Evolutionary conservation across 2,329 filamentous ascomycete species (phyloP), one percentile per base, ranked within the genome.

Genomic region (Hypoxylon sp.): DNA sequence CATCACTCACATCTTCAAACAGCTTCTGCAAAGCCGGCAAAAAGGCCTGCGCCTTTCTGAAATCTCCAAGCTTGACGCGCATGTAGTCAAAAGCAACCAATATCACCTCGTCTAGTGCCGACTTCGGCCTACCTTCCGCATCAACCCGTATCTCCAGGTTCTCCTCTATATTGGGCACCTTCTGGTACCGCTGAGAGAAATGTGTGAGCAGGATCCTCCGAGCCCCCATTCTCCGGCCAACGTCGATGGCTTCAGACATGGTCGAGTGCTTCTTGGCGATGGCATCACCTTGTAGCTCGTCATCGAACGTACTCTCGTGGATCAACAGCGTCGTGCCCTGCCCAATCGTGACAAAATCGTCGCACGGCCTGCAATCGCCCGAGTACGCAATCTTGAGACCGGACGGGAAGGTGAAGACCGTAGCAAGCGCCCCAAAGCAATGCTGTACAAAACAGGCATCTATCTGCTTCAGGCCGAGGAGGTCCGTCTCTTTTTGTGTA

Each of bases 261-360:
- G 96, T 99, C 42, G 88, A 93, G 82, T 99, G 96, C 76, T 92
- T 94, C 87, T 99, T 99, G 56, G 91, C 92, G 29, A 86, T 77
- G 3, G 96, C 96, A 75, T 98, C 94, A 15, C 86, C 88, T 42
- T 80, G 75, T 73, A 97, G 87, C 74, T 96, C 93, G 77, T 97
- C 93, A 73, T 96, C 93, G 77, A 99, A 98, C 0, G 96, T 99
- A 69, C 94, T 94, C 85, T 99, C 96, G 82, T 99, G 96, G 62
- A 99, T 89, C 4, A 98, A 88, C 6, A 99, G 86, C 13, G 95
- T 97, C 1, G 92, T 90, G 68, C 89, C 90, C 50, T 83, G 82
- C 50, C 93, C 97, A 55, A 95, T 91, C 11, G 80, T 73, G 0
- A 89, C 88, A 76, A 99, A 98, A 0, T 81, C 77, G 2, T 81